phyloP scores from a whole-genome alignment of 2,329 filamentous ascomycete genomes.

The Cercospora sp. region DNA sequence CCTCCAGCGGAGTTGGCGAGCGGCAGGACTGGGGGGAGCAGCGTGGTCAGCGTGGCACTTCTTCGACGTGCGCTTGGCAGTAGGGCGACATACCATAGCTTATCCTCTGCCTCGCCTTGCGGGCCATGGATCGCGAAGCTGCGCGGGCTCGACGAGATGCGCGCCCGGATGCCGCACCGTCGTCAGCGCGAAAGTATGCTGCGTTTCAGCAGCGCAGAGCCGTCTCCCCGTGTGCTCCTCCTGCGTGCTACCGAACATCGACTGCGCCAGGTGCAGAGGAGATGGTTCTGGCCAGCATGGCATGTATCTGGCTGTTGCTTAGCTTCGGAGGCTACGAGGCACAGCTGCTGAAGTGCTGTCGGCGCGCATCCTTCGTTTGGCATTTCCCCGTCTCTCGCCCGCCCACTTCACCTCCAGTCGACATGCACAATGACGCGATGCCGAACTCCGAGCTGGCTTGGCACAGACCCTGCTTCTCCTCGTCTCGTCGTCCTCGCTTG shows the following conservation, averaged over 20 bases:
- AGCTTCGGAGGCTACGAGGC: not conserved
- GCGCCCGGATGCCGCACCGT: not conserved
- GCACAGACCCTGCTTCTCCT: not conserved
- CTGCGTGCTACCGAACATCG: not conserved
- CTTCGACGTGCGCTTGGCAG: not conserved
- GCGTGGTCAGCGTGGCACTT: conserved; percentile 18
- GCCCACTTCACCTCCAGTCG: not conserved
- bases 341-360: not conserved
- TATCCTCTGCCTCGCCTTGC: conserved; percentile 55
- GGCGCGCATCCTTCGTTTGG: not conserved
- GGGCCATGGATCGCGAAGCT: conserved; percentile 44
- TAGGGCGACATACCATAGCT: conserved; percentile 46
- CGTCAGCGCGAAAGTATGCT: conserved; percentile 1
- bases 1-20: conserved; percentile 68
- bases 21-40: conserved; percentile 55
- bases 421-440: not conserved
- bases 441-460: not conserved
- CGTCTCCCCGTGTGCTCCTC: conserved; percentile 1
- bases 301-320: not conserved
- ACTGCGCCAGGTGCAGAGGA: not conserved
- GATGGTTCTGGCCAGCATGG: not conserved
- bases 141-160: not conserved
- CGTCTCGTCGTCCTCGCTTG: not conserved
- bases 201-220: conserved; percentile 3
- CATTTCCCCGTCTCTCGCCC: not conserved